A percentile compares a stretch with the other conserved stretches of the same genome.
These are phyloP conservation scores for Blastobotrys illinoisensis DNA, from an alignment of 1,139 yeast species.

Conservation along the genomic window DNA sequence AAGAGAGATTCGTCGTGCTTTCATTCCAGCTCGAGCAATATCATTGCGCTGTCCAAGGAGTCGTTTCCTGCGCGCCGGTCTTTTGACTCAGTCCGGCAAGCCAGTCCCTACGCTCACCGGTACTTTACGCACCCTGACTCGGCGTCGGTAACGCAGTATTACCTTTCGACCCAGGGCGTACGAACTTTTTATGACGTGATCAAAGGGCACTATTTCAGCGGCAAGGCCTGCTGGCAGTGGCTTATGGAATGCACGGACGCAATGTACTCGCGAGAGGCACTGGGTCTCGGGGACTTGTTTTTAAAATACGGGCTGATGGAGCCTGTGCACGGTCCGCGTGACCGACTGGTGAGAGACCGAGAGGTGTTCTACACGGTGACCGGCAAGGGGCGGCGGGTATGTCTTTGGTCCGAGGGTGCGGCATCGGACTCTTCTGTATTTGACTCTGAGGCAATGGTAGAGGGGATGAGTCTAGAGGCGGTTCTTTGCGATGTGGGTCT, in stretches of 20 bases:
- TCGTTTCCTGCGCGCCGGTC: constrained; percentile 3
- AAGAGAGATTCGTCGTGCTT: constrained; percentile 67
- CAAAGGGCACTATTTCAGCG: constrained; percentile 52
- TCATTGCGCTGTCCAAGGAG: neutral
- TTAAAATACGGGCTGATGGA: constrained; percentile 46
- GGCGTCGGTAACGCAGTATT: constrained; percentile 75
- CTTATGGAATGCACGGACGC: constrained; percentile 82
- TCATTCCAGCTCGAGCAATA: constrained; percentile 63
- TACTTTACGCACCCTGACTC: constrained; percentile 88
- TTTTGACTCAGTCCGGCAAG: constrained; percentile 8
- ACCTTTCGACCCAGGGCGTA: constrained; percentile 61
- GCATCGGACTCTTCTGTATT: neutral
- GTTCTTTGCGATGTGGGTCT: constrained; percentile 75
- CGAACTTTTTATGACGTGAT: constrained; percentile 44
- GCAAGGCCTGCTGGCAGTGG: constrained; percentile 84
- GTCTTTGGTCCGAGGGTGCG: constrained; percentile 34
- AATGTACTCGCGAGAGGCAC: constrained; percentile 53
- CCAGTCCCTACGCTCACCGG: constrained; percentile 69
- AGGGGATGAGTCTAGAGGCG: constrained; percentile 35
- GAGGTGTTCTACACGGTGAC: constrained; percentile 38
- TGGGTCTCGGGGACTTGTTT: constrained; percentile 53
- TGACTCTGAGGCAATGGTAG: neutral
- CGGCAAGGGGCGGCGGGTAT: constrained; percentile 35
- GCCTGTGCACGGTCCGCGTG: constrained; percentile 4
- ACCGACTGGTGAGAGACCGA: neutral